Base-by-base conservation (phyloP, 2,329 filamentous ascomycete species). In the Dichotomopilus funicola region DNA sequence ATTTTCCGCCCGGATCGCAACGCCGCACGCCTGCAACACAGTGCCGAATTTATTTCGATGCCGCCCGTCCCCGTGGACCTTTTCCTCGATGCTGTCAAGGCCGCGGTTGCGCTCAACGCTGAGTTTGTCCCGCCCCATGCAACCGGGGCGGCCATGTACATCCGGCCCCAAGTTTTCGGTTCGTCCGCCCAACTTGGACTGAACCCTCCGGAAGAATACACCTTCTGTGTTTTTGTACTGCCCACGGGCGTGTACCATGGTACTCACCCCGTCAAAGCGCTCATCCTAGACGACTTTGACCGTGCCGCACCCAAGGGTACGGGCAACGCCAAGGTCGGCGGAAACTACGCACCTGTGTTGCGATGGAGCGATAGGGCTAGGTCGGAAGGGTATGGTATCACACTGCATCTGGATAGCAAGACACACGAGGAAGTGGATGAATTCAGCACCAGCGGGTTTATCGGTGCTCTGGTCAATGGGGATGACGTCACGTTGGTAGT, bases 201-300 rank as follows among this genome's bases (percentile, higher is more conserved):
- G 19, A 88, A 78, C 60, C 88, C 92, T 6, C 90, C 91, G 0
- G 91, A 96, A 57, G 91, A 95, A 73, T 97, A 96, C 75, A 91
- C 84, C 0, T 95, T 97, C 67, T 82, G 82, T 59, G 91, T 97
- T 33, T 97, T 87, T 67, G 91, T 95, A 9, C 79, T 96, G 69
- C 92, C 92, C 0, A 95, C 90, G 0, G 92, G 92, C 6, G 91
- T 96, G 12, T 97, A 96, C 75, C 92, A 97, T 72, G 92, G 94
- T 40, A 83, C 86, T 0, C 83, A 91, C 63, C 89, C 92, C 0
- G 90, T 96, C n/a, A 85, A 88, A 66, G 89, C 88, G 1, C 75
- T 96, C 52, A 88, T 97, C 57, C 78, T 97, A 2, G 92, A 97
- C 66, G 87, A 94, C 35, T 97, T 97, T 68, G 92, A 97, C 71